These are phyloP conservation scores for Trichoderma asperellum DNA, from an alignment of 2,329 filamentous ascomycete genomes.

Conservation along the genomic window DNA sequence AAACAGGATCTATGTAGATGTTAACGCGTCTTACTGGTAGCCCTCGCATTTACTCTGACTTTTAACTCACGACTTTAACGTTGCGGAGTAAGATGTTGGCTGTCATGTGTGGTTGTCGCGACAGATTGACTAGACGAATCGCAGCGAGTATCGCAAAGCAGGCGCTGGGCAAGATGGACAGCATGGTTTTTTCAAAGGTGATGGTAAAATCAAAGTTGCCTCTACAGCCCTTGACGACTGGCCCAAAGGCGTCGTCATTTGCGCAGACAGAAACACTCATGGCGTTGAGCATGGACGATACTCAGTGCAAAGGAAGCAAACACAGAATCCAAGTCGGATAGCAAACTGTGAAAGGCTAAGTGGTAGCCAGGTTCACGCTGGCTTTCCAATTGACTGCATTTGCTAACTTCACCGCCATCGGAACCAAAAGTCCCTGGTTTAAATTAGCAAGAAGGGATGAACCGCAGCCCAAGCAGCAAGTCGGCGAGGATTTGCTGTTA, in stretches of 20 bases:
- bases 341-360: too few species aligned
- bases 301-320: not conserved
- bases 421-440: too few species aligned
- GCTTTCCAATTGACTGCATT: too few species aligned
- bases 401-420: too few species aligned
- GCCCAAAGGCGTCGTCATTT: slow-evolving; percentile 27
- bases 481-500: too few species aligned
- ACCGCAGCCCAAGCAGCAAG: too few species aligned
- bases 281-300: not conserved
- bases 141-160: slow-evolving; percentile 24
- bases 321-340: not conserved
- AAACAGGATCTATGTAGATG: too few species aligned
- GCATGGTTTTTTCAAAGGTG: slow-evolving; percentile 28
- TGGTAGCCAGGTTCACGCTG: too few species aligned
- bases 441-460: too few species aligned
- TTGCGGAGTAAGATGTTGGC: not conserved
- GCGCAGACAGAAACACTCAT: not conserved
- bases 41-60: not conserved
- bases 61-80: not conserved
- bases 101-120: not conserved
- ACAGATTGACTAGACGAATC: slow-evolving; percentile 18
- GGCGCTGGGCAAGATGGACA: slow-evolving; percentile 25
- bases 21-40: too few species aligned
- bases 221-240: slow-evolving; percentile 14
- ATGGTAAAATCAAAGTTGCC: slow-evolving; percentile 28